A percentile compares a stretch with the other conserved stretches of the same genome.
phyloP scores from a whole-genome alignment of 148 eudicot genomes.

The Chenopodium suecicum region DNA sequence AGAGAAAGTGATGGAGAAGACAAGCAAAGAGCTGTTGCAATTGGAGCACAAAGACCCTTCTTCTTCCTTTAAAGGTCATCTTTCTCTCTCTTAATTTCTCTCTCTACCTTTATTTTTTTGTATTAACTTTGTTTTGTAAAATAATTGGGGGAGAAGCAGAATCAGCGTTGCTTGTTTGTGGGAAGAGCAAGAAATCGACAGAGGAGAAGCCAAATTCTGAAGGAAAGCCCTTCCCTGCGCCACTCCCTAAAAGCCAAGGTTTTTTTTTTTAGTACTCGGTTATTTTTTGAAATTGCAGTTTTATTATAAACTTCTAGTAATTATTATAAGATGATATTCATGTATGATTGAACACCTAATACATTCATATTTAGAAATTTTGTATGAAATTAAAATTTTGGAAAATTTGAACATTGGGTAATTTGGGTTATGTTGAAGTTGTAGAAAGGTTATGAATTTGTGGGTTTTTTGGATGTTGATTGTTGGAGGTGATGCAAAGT shows the following conservation, averaged over 20 bases:
- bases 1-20: constrained; percentile 38
- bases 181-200: constrained; percentile 25
- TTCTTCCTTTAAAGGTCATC: constrained; percentile 37
- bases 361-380: neutral
- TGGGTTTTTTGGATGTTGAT: too few species aligned
- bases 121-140: neutral
- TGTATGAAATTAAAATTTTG: neutral
- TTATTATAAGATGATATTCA: too few species aligned
- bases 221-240: constrained; percentile 32
- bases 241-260: constrained; percentile 71
- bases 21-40: constrained; percentile 49
- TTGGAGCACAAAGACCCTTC: constrained; percentile 44
- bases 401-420: neutral
- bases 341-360: too few species aligned
- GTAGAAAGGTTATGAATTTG: too few species aligned
- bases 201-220: constrained; percentile 28
- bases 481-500: too few species aligned
- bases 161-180: constrained; percentile 50
- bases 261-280: neutral
- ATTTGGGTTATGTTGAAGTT: neutral
- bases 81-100: neutral
- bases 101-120: neutral
- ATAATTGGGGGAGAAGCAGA: constrained; percentile 32
- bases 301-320: too few species aligned
- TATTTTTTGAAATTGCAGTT: too few species aligned